Evolutionary conservation across 1,284 basidiomycete genomes (phyloP), one percentile per base, ranked within the genome.

Genomic region (Ustilago bromivora): DNA sequence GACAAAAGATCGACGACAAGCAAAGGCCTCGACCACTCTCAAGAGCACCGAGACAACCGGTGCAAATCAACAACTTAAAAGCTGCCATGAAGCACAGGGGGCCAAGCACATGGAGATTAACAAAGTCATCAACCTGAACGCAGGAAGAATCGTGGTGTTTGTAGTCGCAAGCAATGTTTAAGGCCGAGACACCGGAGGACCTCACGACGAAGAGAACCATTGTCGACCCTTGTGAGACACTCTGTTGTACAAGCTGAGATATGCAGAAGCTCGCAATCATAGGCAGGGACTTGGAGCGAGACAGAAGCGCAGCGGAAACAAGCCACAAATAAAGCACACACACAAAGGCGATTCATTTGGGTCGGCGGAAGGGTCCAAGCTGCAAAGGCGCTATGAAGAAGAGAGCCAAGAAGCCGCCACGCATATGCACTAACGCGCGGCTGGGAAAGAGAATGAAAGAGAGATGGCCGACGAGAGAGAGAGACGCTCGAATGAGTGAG

Each of bases 141-240:
- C 52, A 54, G 52, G 52, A 19, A 54, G 52, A 54, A 54, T 23
- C 11, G 32, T 53, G 35, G n/a, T 60, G 64, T 56, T 66, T 66
- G 64, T 66, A 55, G 57, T 56, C 41, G 64, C 57, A 60, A 54
- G 41, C 57, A 46, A 34, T 40, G 47, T 43, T 49, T 46, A 47
- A 47, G 32, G 53, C 53, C 35, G 46, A 53, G 53, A 41, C 31
- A 47, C 36, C 12, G 31, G 49, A 51, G 28, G 49, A 46, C n/a
- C 43, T 46, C n/a, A 19, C 17, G n/a, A 46, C 17, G 36, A 46
- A 31, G 23, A 11, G n/a, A 17, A 11, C 4, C 15, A 17, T 40
- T 38, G 38, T 38, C 28, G 35, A 28, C 32, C 3, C 13, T 9
- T 41, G 2, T 54, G 52, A 54, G 52, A 54, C 52, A 54, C 15